A percentile compares a stretch with the other conserved stretches of the same genome.
Evolutionary conservation across 768 basidiomycete genomes (phyloP).

Genomic region (Amanita subjunquillea): DNA sequence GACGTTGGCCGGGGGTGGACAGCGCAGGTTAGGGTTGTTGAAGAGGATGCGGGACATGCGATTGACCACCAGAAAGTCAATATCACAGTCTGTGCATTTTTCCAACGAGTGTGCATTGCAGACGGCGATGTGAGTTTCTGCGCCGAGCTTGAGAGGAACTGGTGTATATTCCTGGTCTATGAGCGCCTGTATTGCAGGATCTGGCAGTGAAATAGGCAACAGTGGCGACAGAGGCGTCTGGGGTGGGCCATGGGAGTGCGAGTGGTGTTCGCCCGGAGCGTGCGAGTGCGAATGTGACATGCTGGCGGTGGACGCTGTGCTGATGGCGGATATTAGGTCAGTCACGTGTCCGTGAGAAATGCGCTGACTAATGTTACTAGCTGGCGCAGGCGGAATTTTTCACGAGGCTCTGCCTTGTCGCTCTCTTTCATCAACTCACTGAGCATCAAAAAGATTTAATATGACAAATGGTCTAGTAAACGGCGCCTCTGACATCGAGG

Average conservation of each 20-base stretch:
- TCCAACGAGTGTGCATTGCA: conserved; percentile 63
- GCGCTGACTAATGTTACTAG: conserved; percentile 8
- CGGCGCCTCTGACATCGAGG: conserved; percentile 60
- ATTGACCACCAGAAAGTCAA: conserved; percentile 72
- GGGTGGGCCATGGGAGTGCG: conserved; percentile 35
- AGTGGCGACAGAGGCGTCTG: conserved; percentile 27
- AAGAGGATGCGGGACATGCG: conserved; percentile 63
- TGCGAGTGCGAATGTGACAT: conserved; percentile 66
- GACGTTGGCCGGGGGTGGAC: conserved; percentile 75
- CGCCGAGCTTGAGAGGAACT: conserved; percentile 42
- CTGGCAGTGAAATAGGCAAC: conserved; percentile 23
- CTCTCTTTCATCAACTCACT: conserved; percentile 18
- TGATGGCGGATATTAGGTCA: not conserved
- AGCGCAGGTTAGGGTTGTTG: conserved; percentile 58
- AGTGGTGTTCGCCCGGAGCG: conserved; percentile 43
- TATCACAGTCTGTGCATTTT: conserved; percentile 61
- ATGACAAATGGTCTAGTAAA: conserved; percentile 93
- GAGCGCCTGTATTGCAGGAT: conserved; percentile 64
- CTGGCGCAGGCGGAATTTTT: conserved; percentile 18
- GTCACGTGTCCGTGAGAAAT: conserved; percentile 9
- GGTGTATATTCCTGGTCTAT: conserved; percentile 67
- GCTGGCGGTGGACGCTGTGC: conserved; percentile 2
- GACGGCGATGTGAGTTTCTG: conserved; percentile 43
- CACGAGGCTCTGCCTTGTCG: conserved; percentile 14
- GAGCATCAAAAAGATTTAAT: conserved; percentile 24